Conservation (phyloP, 345 rosid genomes). For the Bruguiera gymnorhiza region DNA sequence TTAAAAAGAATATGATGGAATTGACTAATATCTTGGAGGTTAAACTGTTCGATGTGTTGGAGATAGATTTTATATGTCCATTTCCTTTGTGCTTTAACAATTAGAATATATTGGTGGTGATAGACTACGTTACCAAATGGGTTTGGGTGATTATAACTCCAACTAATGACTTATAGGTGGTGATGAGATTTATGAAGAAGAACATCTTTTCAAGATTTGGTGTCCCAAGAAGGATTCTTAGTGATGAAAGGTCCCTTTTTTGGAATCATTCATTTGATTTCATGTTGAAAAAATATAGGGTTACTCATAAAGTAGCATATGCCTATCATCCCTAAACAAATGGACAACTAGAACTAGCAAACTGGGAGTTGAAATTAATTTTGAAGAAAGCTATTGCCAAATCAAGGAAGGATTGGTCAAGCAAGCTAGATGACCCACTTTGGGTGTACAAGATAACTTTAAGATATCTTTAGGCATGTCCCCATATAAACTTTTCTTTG, state of each 20-base stretch:
- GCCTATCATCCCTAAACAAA: neutral
- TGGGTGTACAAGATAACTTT: neutral
- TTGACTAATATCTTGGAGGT: neutral
- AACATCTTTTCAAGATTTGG: neutral
- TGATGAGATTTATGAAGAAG: neutral
- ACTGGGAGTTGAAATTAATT: neutral
- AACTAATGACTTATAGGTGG: neutral
- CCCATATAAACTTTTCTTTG: neutral
- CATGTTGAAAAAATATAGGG: neutral
- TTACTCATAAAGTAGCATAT: neutral
- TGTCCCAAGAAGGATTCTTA: neutral
- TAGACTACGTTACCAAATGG: neutral
- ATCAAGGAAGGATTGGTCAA: neutral
- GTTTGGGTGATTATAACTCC: neutral
- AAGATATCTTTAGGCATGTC: neutral
- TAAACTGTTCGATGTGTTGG: neutral
- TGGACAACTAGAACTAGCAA: neutral
- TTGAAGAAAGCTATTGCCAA: neutral
- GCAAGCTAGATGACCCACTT: neutral
- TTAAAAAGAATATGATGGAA: neutral
- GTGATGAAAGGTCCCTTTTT: too few species aligned
- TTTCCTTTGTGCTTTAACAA: neutral
- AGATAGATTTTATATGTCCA: neutral
- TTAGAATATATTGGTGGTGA: neutral
- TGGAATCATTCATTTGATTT: neutral